Base-by-base conservation (phyloP, 108 stramenopile genomes). In the Cafeteria roenbergensis region DNA sequence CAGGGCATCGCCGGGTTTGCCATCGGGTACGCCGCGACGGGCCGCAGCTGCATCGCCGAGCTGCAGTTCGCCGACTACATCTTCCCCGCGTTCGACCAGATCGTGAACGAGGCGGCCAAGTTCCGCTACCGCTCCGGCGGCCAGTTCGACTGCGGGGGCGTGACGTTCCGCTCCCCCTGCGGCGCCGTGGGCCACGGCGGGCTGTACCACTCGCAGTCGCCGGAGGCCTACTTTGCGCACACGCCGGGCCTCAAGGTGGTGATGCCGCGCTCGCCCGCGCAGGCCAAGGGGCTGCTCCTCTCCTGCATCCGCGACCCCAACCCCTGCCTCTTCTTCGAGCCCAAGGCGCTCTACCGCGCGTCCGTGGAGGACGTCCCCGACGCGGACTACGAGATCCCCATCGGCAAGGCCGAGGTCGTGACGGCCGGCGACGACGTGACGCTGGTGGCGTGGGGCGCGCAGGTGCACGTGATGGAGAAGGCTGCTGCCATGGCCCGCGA, bases 21-120 rank as follows among this genome's bases (percentile, higher is more conserved):
- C 0, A 84, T 97, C 57, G 95, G 95, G 34, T 94, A 97, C 75
- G 93, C 95, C 14, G 79, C 88, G 25, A 76, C 82, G 66, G 95
- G 95, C 12, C 87, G 87, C 27, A 97, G 92, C 1, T 92, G 91
- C 21, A 92, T 97, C 70, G 95, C 90, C 21, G 95, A 97, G 82
- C 90, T 94, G 27, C 93, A 96, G 77, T 94, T 97, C 76, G 65
- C 69, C 3, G 75, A 76, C 53, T 76, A 76, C 63, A 86, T 87
- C 14, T 92, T 87, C 57, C 90, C 92, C 21, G 95, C 95, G 26
- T 85, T 94, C 56, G 95, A 97, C 74, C 95, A 97, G 75, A 85
- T 97, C 72, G 95, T 97, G 22, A 94, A 94, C 74, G 95, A 94
- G 70, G 88, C 88, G 64, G 92, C 95, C 55, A 97, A 97, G 70